Base-by-base conservation (phyloP, 139 green algal species). In the Diplosphaera chodatii region DNA sequence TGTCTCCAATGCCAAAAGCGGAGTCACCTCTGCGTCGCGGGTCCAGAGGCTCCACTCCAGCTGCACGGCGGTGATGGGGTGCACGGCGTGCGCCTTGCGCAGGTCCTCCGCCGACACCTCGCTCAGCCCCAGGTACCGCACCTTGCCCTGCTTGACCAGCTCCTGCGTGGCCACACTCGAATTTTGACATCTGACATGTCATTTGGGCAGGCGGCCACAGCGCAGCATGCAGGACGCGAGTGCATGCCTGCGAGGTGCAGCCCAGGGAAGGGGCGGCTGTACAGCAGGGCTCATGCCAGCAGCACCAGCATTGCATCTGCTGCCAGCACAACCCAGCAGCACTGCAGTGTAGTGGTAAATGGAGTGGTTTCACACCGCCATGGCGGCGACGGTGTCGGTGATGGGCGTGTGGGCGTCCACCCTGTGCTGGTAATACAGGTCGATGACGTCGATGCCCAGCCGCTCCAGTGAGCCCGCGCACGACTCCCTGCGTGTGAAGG, bases 31-130 rank as follows among this genome's bases (percentile, higher is more conserved):
- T 20, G 2, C 3, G 21, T 89, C 85, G 1, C 88, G 73, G 25
- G 77, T 88, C 80, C 84, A 94, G 21, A 94, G 83, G 21, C 63
- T 83, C 75, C 74, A 89, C 75, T 90, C 89, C 76, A 87, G 62
- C 81, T 94, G 80, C 33, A 90, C 78, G 31, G 84, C 85, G 15
- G 80, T 81, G 66, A 95, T 83, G 8, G 90, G 89, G 68, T 81
- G 70, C 0, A 91, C 76, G 0, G 78, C 77, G 67, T 91, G 84
- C 23, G 89, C 90, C 64, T 67, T 72, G 1, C 89, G 80, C 21
- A 95, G 79, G 69, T 89, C 80, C 2, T 76, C 75, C 0, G 87
- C 32, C 13, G 32, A 65, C n/a, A 83, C 81, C 83, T 95, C 89
- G 27, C 72, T 86, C 21, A 95, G 40, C 1, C 89, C 89, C 21